A percentile compares a stretch with the other conserved stretches of the same genome.
Conservation (phyloP, 495 filamentous ascomycete genomes). For the Thozetella sp. region DNA sequence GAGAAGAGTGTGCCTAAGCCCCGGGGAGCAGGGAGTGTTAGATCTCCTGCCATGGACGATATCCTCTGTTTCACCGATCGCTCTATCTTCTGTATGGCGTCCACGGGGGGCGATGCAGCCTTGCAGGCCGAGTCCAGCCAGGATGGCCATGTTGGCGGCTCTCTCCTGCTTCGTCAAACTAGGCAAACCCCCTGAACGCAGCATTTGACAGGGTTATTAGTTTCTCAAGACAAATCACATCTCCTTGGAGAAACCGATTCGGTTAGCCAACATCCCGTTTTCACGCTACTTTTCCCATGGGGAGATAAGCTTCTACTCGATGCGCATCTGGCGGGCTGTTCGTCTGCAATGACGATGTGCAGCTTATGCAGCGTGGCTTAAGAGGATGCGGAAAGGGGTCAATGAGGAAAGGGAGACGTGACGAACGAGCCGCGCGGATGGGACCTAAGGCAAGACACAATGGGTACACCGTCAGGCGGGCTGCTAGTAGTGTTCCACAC, state of each 20-base stretch:
- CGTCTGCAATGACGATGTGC: not conserved
- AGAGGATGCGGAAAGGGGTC: not conserved
- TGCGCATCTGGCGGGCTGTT: not conserved
- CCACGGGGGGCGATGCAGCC: not conserved
- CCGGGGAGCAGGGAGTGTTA: conserved; percentile 7
- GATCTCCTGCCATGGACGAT: conserved; percentile 9
- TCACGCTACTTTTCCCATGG: not conserved
- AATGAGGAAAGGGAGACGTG: not conserved
- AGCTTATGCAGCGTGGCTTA: not conserved
- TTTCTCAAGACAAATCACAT: not conserved
- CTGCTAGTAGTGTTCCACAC: too few relatives aligned
- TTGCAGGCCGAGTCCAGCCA: not conserved
- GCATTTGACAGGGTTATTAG: not conserved
- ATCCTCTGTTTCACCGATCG: conserved; percentile 9
- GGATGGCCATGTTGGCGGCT: not conserved
- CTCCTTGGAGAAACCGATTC: not conserved
- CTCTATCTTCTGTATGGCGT: too few relatives aligned
- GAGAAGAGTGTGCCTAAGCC: not conserved
- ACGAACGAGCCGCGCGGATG: too few relatives aligned
- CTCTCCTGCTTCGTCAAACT: not conserved
- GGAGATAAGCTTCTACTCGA: not conserved
- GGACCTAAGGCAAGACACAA: too few relatives aligned
- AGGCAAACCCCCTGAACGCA: not conserved
- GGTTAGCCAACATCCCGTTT: not conserved
- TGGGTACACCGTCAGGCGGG: too few relatives aligned